Evolutionary conservation across 2,329 filamentous ascomycete species (phyloP).

Genomic region (Aureobasidium sp.): DNA sequence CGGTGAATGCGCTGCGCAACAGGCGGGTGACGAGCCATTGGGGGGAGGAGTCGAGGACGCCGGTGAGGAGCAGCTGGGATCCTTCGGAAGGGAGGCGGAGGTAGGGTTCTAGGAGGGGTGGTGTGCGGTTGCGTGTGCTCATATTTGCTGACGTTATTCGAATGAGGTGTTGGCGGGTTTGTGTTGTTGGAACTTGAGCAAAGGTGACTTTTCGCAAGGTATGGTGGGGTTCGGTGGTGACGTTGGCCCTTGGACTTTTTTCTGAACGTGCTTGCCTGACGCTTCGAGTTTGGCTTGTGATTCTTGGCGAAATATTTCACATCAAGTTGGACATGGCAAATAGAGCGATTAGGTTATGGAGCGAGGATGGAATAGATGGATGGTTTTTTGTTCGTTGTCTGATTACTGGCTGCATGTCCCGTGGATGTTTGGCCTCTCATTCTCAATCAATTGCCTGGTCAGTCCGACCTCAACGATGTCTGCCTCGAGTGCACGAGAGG

Average conservation of each 20-base stretch:
- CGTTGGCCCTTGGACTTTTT: background rate
- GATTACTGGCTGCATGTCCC: background rate
- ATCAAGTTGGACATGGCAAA: background rate
- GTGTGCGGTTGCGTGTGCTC: conserved; percentile 33
- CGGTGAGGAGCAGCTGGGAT: conserved; percentile 58
- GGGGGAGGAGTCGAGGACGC: conserved; percentile 44
- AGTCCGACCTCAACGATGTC: background rate
- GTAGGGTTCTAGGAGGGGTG: conserved; percentile 57
- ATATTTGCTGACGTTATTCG: background rate
- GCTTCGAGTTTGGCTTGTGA: conserved; percentile 11
- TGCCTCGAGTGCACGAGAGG: background rate
- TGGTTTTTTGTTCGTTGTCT: background rate
- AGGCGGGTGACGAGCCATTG: conserved; percentile 50
- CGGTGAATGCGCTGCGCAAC: conserved; percentile 37
- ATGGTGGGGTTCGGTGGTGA: conserved; percentile 5
- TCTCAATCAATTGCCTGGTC: too few species aligned
- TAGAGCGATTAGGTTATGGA: background rate
- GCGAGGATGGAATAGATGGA: too few species aligned
- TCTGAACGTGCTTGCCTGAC: background rate
- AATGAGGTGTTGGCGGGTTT: too few species aligned
- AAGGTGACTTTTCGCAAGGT: background rate
- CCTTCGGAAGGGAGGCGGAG: conserved; percentile 48
- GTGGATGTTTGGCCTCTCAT: too few species aligned
- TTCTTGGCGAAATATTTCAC: conserved; percentile 3
- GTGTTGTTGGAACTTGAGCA: background rate